Conservation (phyloP, 2,329 filamentous ascomycete genomes). For the Ophioceras dolichostomum region DNA sequence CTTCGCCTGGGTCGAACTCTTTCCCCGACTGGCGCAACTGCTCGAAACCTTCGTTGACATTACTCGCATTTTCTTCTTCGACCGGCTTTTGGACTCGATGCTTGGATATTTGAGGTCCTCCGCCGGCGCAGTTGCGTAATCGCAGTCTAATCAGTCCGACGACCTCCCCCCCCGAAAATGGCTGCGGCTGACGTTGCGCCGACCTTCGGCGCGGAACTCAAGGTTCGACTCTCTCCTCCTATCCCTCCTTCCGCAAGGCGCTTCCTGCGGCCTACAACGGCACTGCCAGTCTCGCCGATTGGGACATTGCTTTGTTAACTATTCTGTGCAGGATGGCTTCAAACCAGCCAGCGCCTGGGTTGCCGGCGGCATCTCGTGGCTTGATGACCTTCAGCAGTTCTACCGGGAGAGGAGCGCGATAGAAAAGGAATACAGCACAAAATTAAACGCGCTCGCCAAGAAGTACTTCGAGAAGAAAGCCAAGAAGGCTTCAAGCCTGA, state of each 20-base stretch:
- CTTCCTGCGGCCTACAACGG: conserved; percentile 4
- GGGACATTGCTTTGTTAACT: conserved; percentile 3
- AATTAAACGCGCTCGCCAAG: conserved; percentile 76
- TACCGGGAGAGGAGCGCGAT: conserved; percentile 90
- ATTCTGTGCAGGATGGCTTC: conserved; percentile 68
- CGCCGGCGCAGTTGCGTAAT: not conserved
- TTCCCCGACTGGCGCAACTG: too few relatives aligned
- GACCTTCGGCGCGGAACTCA: conserved; percentile 87
- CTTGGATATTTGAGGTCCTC: too few relatives aligned
- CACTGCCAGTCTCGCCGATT: too few relatives aligned
- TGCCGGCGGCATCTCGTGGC: conserved; percentile 77
- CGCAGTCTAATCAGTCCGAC: not conserved
- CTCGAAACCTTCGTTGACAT: too few relatives aligned
- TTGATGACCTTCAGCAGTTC: conserved; percentile 94
- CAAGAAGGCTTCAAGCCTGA: conserved; percentile 74
- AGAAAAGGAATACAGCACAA: conserved; percentile 92
- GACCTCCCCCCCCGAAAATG: not conserved
- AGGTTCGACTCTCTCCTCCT: conserved; percentile 40
- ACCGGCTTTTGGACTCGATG: too few relatives aligned
- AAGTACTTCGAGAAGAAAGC: conserved; percentile 95
- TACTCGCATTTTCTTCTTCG: too few relatives aligned
- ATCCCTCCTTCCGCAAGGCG: conserved; percentile 9
- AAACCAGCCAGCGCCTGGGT: conserved; percentile 92
- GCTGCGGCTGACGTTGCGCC: conserved; percentile 51
- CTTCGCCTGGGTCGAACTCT: too few relatives aligned